A percentile compares a stretch with the other conserved stretches of the same genome.
These are phyloP conservation scores for Cucumis hystrix DNA, from an alignment of 306 rosid genomes.

Conservation along the genomic window DNA sequence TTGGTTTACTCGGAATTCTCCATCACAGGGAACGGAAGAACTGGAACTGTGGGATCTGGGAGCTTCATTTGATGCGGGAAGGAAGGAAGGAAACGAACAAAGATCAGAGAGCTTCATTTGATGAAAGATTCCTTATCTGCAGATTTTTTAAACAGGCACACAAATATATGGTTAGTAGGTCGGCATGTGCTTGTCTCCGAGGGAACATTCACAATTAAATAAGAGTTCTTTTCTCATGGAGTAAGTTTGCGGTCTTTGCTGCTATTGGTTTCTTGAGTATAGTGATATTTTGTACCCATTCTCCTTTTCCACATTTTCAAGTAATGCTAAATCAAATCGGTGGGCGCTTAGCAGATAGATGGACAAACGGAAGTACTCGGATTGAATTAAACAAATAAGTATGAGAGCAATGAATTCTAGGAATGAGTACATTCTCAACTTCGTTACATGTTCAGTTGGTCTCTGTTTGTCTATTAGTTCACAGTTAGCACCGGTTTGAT, in stretches of 20 bases:
- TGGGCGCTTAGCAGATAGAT: background rate
- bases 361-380: background rate
- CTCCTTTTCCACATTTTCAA: background rate
- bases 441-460: background rate
- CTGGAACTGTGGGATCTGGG: background rate
- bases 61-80: background rate
- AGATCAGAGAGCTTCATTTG: background rate
- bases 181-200: background rate
- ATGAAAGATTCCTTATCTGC: conserved; percentile 1
- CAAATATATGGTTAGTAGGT: background rate
- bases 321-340: background rate
- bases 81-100: background rate
- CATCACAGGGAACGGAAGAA: background rate
- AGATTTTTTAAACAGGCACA: conserved; percentile 3
- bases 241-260: background rate
- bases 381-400: background rate
- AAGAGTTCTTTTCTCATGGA: background rate
- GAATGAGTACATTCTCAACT: background rate
- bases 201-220: background rate
- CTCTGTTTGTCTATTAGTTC: no score
- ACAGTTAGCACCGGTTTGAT: no score
- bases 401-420: background rate
- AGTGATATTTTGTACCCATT: background rate
- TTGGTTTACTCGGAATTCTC: background rate
- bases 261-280: background rate